Evolutionary conservation across 257 asterid species (phyloP), one percentile per base, ranked within the genome.

Genomic region (Sherardia arvensis): DNA sequence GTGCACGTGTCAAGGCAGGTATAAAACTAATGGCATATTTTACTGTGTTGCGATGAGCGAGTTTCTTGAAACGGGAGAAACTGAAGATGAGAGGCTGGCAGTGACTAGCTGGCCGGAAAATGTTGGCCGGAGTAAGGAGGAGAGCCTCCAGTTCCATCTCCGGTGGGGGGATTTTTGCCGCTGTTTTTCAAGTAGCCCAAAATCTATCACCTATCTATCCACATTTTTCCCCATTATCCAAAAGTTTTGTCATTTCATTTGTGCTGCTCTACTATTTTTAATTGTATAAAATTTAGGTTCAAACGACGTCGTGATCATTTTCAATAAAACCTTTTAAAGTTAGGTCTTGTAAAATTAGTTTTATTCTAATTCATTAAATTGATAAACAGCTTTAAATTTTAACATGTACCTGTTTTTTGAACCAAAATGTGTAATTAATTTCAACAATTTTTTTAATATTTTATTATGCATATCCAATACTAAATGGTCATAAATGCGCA

Each of bases 121-220:
- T 55, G 45, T 0, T 30, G 3, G 75, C 8, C 18, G 65, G 65
- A 70, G 29, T 43, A 14, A 70, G 55, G 62, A 29, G 34, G 25
- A 58, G 43, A 4, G 43, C 30, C 63, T 59, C 63, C 63, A 59
- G 3, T n/a, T 59, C 63, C 63, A 59, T 59, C 65, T 33, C 25
- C 17, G 65, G 51, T n/a, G 48, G 20, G 28, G 65, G 51, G 4
- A 7, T 43, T 43, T 43, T 43, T 43, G 51, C 51, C 51, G 51
- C 51, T 43, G 51, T 43, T 43, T 43, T 43, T 43, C 12, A 43
- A 43, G 51, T 43, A 43, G 51, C 20, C 51, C 20, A 43, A 43
- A 43, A 14, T 43, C 65, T 34, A 21, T 60, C 47, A 21, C 7
- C 27, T 22, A 22, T 54, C 58, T 21, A 53, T 53, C 58, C 58